phyloP scores from a whole-genome alignment of 2,329 filamentous ascomycete species.

The Aspergillus sp. region DNA sequence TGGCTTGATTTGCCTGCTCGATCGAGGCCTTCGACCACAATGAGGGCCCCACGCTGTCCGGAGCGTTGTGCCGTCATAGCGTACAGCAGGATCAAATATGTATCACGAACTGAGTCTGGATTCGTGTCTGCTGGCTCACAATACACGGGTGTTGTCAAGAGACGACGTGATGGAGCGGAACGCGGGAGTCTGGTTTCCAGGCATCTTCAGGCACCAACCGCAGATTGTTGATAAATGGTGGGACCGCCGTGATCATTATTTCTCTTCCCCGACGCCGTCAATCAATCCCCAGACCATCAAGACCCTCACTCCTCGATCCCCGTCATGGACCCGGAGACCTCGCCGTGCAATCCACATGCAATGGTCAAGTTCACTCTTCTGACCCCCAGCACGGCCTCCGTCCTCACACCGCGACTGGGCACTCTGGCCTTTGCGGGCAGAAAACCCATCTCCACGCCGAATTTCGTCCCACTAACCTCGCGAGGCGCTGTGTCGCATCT shows the following conservation, averaged over 20 bases:
- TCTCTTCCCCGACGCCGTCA: slow-evolving; percentile 17
- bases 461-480: slow-evolving; percentile 76
- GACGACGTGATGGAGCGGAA: no score
- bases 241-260: slow-evolving; percentile 1
- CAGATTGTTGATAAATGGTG: not conserved
- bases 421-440: slow-evolving; percentile 62
- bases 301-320: not conserved
- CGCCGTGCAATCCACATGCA: slow-evolving; percentile 21
- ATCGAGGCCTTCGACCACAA: slow-evolving; percentile 86
- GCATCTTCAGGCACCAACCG: not conserved
- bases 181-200: no score
- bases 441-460: slow-evolving; percentile 73
- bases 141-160: no score
- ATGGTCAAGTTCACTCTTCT: slow-evolving; percentile 42
- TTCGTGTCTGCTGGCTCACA: no score
- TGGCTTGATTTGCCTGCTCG: slow-evolving; percentile 91
- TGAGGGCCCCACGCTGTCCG: slow-evolving; percentile 63
- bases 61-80: slow-evolving; percentile 13
- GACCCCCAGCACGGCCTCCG: slow-evolving; percentile 26
- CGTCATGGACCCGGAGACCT: slow-evolving; percentile 30
- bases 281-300: slow-evolving; percentile 1
- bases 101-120: not conserved
- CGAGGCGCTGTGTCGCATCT: slow-evolving; percentile 84
- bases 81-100: no score
- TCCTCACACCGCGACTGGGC: slow-evolving; percentile 63